Evolutionary conservation across 2,329 filamentous ascomycete genomes (phyloP).

Genomic region (Verticillium albo-atrum): DNA sequence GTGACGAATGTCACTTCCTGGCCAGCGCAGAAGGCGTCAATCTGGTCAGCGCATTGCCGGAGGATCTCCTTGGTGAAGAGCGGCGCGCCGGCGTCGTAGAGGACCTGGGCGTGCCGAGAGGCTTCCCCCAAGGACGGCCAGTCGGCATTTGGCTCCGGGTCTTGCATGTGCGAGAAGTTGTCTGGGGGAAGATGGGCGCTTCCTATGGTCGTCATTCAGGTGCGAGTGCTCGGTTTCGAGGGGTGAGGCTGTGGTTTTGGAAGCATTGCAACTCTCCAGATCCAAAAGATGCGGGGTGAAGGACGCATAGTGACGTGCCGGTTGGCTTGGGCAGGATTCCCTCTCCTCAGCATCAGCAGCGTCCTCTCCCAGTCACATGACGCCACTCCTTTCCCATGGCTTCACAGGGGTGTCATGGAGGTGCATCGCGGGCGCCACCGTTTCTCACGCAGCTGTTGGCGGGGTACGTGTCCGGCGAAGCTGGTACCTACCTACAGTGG

Average conservation of each 20-base stretch:
- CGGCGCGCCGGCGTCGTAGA: neutral
- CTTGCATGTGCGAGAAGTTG: too few relatives aligned
- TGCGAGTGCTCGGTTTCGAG: neutral
- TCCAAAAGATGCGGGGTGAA: neutral
- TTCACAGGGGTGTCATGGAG: too few relatives aligned
- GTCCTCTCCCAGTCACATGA: neutral
- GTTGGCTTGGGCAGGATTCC: neutral
- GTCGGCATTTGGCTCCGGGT: neutral
- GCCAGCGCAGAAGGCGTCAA: neutral
- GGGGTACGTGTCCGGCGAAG: too few relatives aligned
- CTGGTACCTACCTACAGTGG: too few relatives aligned
- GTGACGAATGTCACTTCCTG: neutral
- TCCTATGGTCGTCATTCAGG: neutral
- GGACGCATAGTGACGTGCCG: neutral
- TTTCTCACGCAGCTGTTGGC: too few relatives aligned
- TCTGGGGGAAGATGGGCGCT: neutral
- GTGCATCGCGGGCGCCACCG: too few relatives aligned
- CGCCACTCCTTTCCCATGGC: too few relatives aligned
- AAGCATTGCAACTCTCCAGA: neutral
- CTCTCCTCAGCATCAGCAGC: neutral
- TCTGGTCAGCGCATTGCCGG: neutral
- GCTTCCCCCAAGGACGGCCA: neutral
- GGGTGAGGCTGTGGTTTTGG: neutral
- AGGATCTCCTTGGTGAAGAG: neutral
- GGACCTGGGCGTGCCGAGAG: neutral